Evolutionary conservation across 2,329 filamentous ascomycete genomes (phyloP).

Genomic region (Stagonosporopsis chrysanthemi): DNA sequence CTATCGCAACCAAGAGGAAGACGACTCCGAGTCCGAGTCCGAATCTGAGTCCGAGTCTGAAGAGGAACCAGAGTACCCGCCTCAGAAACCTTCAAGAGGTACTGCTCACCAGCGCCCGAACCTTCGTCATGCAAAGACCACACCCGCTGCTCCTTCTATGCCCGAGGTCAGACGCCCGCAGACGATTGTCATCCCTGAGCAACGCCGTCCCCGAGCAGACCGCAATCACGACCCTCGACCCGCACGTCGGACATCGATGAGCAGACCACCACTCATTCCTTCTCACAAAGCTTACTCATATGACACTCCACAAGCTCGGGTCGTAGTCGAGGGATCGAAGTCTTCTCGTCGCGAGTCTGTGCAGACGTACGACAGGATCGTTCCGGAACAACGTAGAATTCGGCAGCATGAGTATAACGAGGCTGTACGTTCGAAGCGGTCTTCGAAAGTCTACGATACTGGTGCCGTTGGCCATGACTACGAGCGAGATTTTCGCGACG

Average conservation of each 20-base stretch:
- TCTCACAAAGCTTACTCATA: constrained; percentile 45
- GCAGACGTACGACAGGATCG: constrained; percentile 34
- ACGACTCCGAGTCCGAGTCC: constrained; percentile 13
- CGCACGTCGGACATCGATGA: constrained; percentile 32
- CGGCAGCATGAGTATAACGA: constrained; percentile 18
- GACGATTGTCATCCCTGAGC: constrained; percentile 28
- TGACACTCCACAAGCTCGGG: constrained; percentile 31
- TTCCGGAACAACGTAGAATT: constrained; percentile 19
- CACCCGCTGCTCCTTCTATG: constrained; percentile 10
- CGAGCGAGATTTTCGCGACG: constrained; percentile 27
- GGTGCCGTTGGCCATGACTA: constrained; percentile 7
- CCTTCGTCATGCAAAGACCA: constrained; percentile 38
- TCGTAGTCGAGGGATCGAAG: constrained; percentile 39
- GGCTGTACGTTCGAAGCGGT: constrained; percentile 24
- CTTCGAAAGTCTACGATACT: constrained; percentile 21
- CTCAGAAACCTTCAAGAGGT: not conserved
- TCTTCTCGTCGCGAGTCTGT: constrained; percentile 36
- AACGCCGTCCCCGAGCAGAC: constrained; percentile 23
- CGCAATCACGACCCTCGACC: constrained; percentile 23
- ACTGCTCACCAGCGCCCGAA: constrained; percentile 30
- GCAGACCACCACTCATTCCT: constrained; percentile 46
- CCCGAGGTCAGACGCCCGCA: constrained; percentile 9
- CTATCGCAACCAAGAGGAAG: constrained; percentile 9
- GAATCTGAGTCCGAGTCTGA: constrained; percentile 21
- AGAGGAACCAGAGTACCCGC: constrained; percentile 13